These are phyloP conservation scores for Pouteria campechiana DNA, from an alignment of 179 eudicot genomes.

Conservation along the genomic window DNA sequence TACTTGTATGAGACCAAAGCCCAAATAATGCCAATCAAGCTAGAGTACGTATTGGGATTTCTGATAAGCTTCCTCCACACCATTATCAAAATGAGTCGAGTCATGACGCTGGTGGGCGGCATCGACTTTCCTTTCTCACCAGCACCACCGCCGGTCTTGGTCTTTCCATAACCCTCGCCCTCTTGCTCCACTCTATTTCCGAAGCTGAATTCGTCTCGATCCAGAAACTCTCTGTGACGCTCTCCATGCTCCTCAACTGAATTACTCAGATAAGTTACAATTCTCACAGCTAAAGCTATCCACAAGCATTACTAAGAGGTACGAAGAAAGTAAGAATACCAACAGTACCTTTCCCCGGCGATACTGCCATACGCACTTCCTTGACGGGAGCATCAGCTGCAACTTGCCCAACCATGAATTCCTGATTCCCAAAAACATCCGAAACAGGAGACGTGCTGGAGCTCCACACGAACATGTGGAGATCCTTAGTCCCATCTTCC, in stretches of 20 bases:
- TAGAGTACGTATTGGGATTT: conserved; percentile 63
- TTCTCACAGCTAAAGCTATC: background rate
- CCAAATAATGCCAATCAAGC: conserved; percentile 56
- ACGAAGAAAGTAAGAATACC: background rate
- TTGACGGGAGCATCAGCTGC: conserved; percentile 32
- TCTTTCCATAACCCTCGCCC: conserved; percentile 21
- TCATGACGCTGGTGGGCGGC: conserved; percentile 80
- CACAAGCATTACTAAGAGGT: background rate
- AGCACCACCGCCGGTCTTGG: too few species aligned
- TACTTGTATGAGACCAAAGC: conserved; percentile 58
- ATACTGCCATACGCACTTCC: conserved; percentile 47
- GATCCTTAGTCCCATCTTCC: conserved; percentile 38
- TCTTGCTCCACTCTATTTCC: conserved; percentile 30
- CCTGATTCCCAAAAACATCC: conserved; percentile 69
- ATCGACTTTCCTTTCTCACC: too few species aligned
- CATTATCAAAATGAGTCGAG: conserved; percentile 60
- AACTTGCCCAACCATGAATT: conserved; percentile 27
- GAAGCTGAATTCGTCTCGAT: conserved; percentile 52
- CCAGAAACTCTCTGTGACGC: conserved; percentile 36
- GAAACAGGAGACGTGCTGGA: conserved; percentile 72
- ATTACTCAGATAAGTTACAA: background rate
- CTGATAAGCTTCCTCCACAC: conserved; percentile 65
- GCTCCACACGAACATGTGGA: conserved; percentile 88
- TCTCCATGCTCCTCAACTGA: conserved; percentile 40
- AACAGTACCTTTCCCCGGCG: conserved; percentile 55